A percentile compares a stretch with the other conserved stretches of the same genome.
These are phyloP conservation scores for Quercus lobata DNA, from an alignment of 331 rosid genomes.

Conservation along the genomic window DNA sequence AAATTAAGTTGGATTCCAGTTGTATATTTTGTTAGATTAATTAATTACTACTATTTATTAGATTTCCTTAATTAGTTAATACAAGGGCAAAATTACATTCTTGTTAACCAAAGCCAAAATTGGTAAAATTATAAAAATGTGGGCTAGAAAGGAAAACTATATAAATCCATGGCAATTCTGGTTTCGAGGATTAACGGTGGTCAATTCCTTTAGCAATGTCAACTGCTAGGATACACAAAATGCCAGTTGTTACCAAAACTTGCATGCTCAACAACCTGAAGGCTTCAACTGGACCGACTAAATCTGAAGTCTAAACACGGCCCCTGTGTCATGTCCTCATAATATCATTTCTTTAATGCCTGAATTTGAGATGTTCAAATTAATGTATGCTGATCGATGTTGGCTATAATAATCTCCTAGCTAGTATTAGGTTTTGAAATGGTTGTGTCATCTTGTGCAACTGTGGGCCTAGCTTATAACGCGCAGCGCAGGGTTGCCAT, in stretches of 20 bases:
- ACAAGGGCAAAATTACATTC: neutral
- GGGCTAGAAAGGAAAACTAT: neutral
- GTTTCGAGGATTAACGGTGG: no score
- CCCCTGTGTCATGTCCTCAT: neutral
- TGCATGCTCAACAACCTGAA: neutral
- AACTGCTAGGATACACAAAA: no score
- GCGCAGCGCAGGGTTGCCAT: neutral
- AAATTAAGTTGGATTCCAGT: neutral
- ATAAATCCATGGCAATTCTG: neutral
- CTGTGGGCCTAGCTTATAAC: neutral
- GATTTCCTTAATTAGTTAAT: neutral
- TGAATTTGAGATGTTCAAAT: neutral
- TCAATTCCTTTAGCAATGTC: no score
- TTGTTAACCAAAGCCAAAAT: neutral
- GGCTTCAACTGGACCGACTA: neutral
- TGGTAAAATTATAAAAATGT: neutral
- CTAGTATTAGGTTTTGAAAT: neutral
- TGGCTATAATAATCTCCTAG: no score
- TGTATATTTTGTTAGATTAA: no score
- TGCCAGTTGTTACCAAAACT: no score
- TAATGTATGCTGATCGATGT: neutral
- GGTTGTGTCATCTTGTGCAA: neutral
- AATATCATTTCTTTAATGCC: neutral
- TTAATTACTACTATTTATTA: neutral
- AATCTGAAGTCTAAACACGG: neutral